Conservation (phyloP, 2,329 filamentous ascomycete genomes). For the Periconia sp. region DNA sequence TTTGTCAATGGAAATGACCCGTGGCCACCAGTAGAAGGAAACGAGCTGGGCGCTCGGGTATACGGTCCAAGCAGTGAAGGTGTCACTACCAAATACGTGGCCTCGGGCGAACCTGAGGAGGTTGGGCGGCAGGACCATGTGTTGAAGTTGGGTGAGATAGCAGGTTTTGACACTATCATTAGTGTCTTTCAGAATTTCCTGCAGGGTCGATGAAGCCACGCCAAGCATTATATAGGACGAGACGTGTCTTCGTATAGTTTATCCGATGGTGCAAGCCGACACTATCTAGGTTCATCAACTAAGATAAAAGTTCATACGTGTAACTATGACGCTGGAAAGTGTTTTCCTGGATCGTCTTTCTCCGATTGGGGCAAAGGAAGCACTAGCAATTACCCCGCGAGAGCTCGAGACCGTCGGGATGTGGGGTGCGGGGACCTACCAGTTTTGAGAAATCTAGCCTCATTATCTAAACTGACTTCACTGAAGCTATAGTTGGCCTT, state of each 20-base stretch:
- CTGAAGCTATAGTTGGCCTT: too few relatives aligned
- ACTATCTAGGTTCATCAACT: too few relatives aligned
- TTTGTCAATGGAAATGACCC: conserved; percentile 41
- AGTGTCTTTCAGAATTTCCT: conserved; percentile 36
- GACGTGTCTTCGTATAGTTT: not conserved
- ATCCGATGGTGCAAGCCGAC: too few relatives aligned
- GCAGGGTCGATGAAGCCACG: conserved; percentile 15
- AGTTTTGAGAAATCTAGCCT: too few relatives aligned
- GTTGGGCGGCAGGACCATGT: conserved; percentile 31
- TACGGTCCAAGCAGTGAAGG: conserved; percentile 39
- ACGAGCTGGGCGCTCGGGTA: conserved; percentile 29
- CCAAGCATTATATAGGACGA: too few relatives aligned
- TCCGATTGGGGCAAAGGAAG: too few relatives aligned
- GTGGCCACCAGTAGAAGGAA: conserved; percentile 35
- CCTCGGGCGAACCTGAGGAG: conserved; percentile 29
- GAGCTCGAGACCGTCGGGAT: too few relatives aligned
- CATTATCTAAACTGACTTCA: too few relatives aligned
- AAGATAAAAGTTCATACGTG: too few relatives aligned
- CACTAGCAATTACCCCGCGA: too few relatives aligned
- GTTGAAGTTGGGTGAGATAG: conserved; percentile 32
- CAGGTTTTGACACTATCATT: conserved; percentile 31
- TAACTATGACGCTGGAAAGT: too few relatives aligned
- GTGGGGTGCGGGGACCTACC: conserved; percentile 9
- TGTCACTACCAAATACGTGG: conserved; percentile 31
- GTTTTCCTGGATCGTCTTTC: too few relatives aligned